These are phyloP conservation scores for Penicillium argentinense DNA, from an alignment of 495 filamentous ascomycete genomes.

Conservation along the genomic window DNA sequence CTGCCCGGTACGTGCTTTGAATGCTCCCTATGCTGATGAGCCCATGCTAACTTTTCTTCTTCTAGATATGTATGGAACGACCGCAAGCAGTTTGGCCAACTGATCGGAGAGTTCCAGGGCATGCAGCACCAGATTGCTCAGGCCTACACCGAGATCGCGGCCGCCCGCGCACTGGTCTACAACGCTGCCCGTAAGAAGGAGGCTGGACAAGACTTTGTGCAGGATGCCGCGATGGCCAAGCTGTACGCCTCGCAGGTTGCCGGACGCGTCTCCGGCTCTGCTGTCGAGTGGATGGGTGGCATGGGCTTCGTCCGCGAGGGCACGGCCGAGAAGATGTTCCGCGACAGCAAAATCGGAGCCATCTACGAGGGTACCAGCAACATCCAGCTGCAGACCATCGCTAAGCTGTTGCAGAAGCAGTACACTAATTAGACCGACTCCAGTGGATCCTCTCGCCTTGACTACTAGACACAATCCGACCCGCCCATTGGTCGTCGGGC, in stretches of 20 bases:
- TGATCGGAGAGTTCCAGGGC: conserved; percentile 94
- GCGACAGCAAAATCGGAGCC: conserved; percentile 97
- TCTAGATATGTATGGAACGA: conserved; percentile 89
- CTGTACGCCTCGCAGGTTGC: conserved; percentile 93
- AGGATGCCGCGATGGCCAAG: conserved; percentile 98
- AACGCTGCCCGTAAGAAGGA: conserved; percentile 99
- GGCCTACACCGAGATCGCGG: conserved; percentile 88
- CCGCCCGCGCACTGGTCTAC: conserved; percentile 89
- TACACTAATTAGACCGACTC: conserved; percentile 63
- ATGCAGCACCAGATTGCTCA: conserved; percentile 99
- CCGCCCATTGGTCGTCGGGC: too few species aligned
- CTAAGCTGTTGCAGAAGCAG: conserved; percentile 87
- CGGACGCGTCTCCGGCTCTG: conserved; percentile 77
- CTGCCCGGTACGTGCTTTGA: conserved; percentile 62
- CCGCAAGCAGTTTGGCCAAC: conserved; percentile 91
- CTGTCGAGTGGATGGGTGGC: conserved; percentile 98
- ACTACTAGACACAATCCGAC: too few species aligned
- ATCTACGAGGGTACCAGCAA: conserved; percentile 96
- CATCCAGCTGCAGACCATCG: conserved; percentile 89
- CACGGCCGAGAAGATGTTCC: conserved; percentile 96
- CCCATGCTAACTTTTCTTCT: not conserved
- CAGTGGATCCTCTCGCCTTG: too few species aligned
- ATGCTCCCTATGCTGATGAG: not conserved
- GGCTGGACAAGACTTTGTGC: conserved; percentile 90
- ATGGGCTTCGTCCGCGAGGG: conserved; percentile 97